Conservation (phyloP, 495 filamentous ascomycete species). For the Poronia punctata region DNA sequence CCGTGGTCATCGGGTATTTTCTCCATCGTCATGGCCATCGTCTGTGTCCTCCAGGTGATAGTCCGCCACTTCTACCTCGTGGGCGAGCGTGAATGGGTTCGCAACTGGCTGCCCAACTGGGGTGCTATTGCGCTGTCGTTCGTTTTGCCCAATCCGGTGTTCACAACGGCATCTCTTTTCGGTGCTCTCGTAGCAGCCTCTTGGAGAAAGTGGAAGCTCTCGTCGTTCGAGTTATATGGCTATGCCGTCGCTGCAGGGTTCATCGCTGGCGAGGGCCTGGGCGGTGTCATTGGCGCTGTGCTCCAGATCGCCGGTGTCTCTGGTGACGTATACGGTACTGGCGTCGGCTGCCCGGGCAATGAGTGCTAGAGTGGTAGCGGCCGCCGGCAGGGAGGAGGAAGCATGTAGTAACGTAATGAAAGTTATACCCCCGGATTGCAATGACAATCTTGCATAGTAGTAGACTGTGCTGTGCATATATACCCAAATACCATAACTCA, state of each 20-base stretch:
- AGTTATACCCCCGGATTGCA: constrained; percentile 12
- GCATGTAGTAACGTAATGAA: neutral
- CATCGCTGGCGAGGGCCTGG: constrained; percentile 62
- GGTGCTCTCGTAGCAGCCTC: constrained; percentile 49
- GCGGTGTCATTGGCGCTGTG: constrained; percentile 53
- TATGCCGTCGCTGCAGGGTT: constrained; percentile 61
- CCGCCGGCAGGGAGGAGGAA: neutral
- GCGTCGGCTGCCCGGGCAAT: constrained; percentile 41
- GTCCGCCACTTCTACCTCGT: constrained; percentile 53
- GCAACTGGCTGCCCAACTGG: constrained; percentile 59
- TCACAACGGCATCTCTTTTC: constrained; percentile 51
- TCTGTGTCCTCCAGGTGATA: constrained; percentile 44
- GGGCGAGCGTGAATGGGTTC: constrained; percentile 48
- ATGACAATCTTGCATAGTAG: too few species aligned
- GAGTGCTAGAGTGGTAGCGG: constrained; percentile 11
- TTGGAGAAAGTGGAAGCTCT: constrained; percentile 52
- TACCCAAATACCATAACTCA: constrained; percentile 5
- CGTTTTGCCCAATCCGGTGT: constrained; percentile 51
- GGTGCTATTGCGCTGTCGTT: constrained; percentile 58
- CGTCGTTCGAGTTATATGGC: constrained; percentile 53
- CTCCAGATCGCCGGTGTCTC: constrained; percentile 48
- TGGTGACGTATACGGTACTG: constrained; percentile 38
- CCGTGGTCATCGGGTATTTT: constrained; percentile 50
- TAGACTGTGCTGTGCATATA: neutral
- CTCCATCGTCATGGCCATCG: constrained; percentile 46